Evolutionary conservation across 306 rosid species (phyloP), one percentile per base, ranked within the genome.

Genomic region (Argentina anserina): DNA sequence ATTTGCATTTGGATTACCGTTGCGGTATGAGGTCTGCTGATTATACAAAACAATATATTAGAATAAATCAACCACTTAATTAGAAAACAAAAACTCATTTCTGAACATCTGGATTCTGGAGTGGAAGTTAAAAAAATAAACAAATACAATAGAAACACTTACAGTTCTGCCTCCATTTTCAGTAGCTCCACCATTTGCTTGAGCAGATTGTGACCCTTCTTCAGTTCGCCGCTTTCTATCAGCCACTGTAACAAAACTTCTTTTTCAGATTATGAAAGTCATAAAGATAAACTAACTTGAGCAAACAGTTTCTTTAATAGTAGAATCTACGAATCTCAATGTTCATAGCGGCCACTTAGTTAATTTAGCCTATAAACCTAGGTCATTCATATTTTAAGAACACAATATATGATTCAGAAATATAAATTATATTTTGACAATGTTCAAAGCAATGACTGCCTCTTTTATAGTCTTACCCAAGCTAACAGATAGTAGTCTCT

Each of bases 151-250:
- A 1, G 6, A 71, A 46, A 81, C 29, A 81, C 93, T 83, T 86
- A 95, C 99, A 14, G 92, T 37, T 80, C 97, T 65, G 59, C 82
- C 83, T 73, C 95, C 97, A 75, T 90, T 91, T 67, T 87, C 91
- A 82, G 90, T 74, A 31, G 80, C 81, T 69, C 86, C 75, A 77
- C 96, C 97, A 67, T 90, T 95, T 17, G 89, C 81, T 36, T 74
- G 82, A 3, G 84, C 47, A 71, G 91, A 77, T 64, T 83, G 99
- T 9, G 70, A 89, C 9, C 78, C 42, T 43, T 91, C 98, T 1
- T 94, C 99, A 68, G 84, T 56, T 14, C 89, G 88, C 52, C 82
- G 78, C 83, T 90, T 95, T 79, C 81, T 90, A 69, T 95, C 99
- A 84, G 93, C 99, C 84, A 92, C 99, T 91, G 95, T 56, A 81